Percentiles rank a stretch among this genome's conserved stretches.
Conservation (phyloP, 2,329 filamentous ascomycete species). For the Blastomyces percursus region DNA sequence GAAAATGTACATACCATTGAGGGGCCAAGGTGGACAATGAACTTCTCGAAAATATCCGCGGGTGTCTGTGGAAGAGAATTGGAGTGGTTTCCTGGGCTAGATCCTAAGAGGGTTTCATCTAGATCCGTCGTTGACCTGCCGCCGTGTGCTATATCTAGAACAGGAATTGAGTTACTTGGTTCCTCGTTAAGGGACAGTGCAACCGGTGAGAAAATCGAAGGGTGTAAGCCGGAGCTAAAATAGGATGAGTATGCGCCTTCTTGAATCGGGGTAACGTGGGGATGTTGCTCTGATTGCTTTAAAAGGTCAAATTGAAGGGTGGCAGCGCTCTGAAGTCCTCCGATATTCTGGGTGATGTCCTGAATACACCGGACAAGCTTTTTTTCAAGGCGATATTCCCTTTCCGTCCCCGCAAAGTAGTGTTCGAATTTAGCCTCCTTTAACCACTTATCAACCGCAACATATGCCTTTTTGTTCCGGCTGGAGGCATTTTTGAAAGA, state of each 20-base stretch:
- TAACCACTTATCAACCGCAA: slow-evolving; percentile 62
- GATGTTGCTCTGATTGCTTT: slow-evolving; percentile 43
- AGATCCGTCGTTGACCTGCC: not conserved
- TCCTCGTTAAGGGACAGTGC: not conserved
- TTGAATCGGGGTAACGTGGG: slow-evolving; percentile 6
- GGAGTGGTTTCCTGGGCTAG: slow-evolving; percentile 9
- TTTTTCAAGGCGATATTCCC: slow-evolving; percentile 66
- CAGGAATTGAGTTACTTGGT: not conserved
- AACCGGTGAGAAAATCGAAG: slow-evolving; percentile 10
- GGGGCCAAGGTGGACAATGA: slow-evolving; percentile 78
- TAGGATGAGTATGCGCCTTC: slow-evolving; percentile 12
- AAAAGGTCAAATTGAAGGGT: slow-evolving; percentile 79
- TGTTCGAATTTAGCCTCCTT: slow-evolving; percentile 84
- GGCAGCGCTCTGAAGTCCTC: slow-evolving; percentile 79
- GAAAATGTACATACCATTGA: slow-evolving; percentile 52
- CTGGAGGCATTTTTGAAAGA: slow-evolving; percentile 53
- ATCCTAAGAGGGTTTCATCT: slow-evolving; percentile 1
- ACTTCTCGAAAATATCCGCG: slow-evolving; percentile 80
- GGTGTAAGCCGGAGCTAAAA: not conserved
- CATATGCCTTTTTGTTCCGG: slow-evolving; percentile 56
- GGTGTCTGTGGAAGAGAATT: slow-evolving; percentile 32
- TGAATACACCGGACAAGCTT: slow-evolving; percentile 75
- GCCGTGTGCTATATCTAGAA: not conserved
- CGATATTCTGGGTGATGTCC: slow-evolving; percentile 74
- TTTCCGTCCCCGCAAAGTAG: slow-evolving; percentile 68